Conservation (phyloP, 306 rosid genomes). For the Cucumis hystrix region DNA sequence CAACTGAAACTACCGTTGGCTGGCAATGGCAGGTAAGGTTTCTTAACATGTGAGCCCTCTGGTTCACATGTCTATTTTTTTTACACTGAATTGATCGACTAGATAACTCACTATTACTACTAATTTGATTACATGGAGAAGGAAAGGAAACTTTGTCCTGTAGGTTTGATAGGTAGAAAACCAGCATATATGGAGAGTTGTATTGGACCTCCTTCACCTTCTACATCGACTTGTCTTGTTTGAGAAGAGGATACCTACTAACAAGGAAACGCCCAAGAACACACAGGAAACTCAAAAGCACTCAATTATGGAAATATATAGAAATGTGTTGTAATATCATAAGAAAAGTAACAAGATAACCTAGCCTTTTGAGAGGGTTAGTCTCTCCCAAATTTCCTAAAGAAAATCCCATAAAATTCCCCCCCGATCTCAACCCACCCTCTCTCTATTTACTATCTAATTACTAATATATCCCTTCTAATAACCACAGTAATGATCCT, state of each 20-base stretch:
- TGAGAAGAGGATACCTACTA: neutral
- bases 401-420: too few species aligned
- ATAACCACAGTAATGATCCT: too few species aligned
- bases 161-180: neutral
- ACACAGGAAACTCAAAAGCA: too few species aligned
- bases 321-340: too few species aligned
- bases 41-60: neutral
- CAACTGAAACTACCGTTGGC: constrained; percentile 12
- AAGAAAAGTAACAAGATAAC: too few species aligned
- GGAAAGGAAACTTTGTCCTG: neutral
- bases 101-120: neutral
- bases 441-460: too few species aligned
- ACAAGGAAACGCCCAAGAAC: too few species aligned
- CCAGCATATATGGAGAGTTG: neutral
- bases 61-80: neutral
- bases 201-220: neutral
- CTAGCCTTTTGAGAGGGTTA: too few species aligned
- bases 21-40: constrained; percentile 80
- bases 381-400: too few species aligned
- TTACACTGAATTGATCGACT: neutral
- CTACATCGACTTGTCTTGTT: neutral
- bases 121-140: neutral
- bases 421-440: too few species aligned
- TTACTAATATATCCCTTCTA: too few species aligned
- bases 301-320: too few species aligned